Evolutionary conservation across 2,329 filamentous ascomycete species (phyloP).

Genomic region (Aureobasidium subglaciale): DNA sequence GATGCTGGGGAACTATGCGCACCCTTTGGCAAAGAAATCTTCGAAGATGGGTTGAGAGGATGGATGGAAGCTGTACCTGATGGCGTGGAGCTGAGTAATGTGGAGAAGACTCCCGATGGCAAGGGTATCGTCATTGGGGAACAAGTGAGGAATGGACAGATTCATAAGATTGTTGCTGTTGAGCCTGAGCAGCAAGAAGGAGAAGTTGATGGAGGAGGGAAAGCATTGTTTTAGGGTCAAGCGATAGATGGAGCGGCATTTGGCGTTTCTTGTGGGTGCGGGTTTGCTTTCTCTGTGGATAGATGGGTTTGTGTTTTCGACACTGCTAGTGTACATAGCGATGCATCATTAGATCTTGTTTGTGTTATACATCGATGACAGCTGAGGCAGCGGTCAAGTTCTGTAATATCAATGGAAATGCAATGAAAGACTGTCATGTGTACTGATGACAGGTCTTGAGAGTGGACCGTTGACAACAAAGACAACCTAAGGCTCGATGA

Average conservation of each 20-base stretch:
- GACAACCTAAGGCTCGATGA: not conserved
- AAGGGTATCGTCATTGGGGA: not conserved
- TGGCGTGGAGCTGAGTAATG: not conserved
- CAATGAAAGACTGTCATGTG: too few species aligned
- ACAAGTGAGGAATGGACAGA: not conserved
- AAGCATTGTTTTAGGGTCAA: not conserved
- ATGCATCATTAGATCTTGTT: too few species aligned
- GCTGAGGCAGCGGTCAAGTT: too few species aligned
- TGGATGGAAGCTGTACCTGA: not conserved
- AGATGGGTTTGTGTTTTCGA: not conserved
- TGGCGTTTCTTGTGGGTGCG: not conserved
- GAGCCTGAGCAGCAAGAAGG: slow-evolving; percentile 18
- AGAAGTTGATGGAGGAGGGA: not conserved
- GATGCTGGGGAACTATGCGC: slow-evolving; percentile 9
- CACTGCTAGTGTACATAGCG: not conserved
- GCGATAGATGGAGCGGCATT: not conserved
- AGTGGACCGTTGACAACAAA: not conserved
- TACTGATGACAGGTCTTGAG: not conserved
- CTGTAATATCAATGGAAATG: too few species aligned
- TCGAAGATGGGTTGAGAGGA: slow-evolving; percentile 3
- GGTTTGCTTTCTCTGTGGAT: too few species aligned
- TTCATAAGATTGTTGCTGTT: not conserved
- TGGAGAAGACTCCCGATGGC: not conserved
- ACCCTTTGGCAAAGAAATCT: not conserved
- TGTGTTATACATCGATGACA: too few species aligned